Evolutionary conservation across 768 basidiomycete genomes (phyloP).

Genomic region (Obba rivulosa): DNA sequence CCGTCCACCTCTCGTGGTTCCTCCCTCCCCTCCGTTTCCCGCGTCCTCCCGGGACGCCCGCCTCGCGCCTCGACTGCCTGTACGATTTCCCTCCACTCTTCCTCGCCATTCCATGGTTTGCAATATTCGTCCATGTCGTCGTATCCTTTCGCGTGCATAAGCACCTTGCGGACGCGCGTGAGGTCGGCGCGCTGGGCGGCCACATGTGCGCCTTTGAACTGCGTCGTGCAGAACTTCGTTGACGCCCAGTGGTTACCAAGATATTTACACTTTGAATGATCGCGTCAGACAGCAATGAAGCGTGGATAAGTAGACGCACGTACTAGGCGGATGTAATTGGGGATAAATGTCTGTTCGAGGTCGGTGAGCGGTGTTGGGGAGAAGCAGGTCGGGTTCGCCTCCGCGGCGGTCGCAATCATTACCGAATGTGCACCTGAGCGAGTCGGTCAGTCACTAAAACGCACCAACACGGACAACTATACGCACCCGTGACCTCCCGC

Average conservation of each 20-base stretch:
- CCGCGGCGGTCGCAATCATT: conserved; percentile 96
- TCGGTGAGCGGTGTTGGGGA: conserved; percentile 60
- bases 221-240: conserved; percentile 83
- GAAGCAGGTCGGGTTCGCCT: conserved; percentile 90
- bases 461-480: background rate
- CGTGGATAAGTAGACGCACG: conserved; percentile 17
- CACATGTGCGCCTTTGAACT: conserved; percentile 68
- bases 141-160: conserved; percentile 61
- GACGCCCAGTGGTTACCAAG: conserved; percentile 75
- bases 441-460: background rate
- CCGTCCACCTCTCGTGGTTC: too few relatives aligned
- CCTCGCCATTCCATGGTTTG: conserved; percentile 53
- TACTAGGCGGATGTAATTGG: conserved; percentile 72
- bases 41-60: conserved; percentile 10
- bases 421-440: conserved; percentile 73
- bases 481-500: conserved; percentile 66
- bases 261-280: conserved; percentile 56
- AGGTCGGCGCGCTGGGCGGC: conserved; percentile 55
- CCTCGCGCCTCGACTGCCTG: conserved; percentile 42
- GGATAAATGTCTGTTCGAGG: conserved; percentile 62
- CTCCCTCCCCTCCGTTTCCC: too few relatives aligned
- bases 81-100: conserved; percentile 54
- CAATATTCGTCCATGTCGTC: conserved; percentile 47
- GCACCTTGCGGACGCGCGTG: conserved; percentile 44
- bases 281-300: background rate